phyloP scores from a whole-genome alignment of 345 rosid genomes.

The Camelina sativa region DNA sequence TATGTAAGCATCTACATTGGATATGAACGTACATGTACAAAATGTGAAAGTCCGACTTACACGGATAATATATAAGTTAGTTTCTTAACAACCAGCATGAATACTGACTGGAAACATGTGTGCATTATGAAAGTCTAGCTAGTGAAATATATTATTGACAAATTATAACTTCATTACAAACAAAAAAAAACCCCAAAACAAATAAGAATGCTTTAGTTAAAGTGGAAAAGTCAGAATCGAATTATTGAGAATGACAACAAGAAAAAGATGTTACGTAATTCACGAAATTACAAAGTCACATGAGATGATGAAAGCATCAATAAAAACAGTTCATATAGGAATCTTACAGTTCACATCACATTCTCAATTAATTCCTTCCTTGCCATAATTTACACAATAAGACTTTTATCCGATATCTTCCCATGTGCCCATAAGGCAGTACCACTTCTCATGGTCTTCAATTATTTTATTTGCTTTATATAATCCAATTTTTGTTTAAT shows the following conservation, averaged over 20 bases:
- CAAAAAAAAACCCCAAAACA: background rate
- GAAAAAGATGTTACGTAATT: slow-evolving; percentile 28
- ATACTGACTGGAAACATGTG: background rate
- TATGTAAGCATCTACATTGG: too few species aligned
- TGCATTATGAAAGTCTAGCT: slow-evolving; percentile 22
- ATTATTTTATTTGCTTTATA: slow-evolving; percentile 1
- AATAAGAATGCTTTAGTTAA: slow-evolving; percentile 28
- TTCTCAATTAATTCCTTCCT: slow-evolving; percentile 37
- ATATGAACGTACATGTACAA: too few species aligned
- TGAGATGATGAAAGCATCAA: slow-evolving; percentile 35
- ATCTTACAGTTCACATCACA: slow-evolving; percentile 40
- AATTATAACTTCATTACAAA: background rate
- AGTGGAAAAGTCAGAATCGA: slow-evolving; percentile 32
- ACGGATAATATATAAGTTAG: background rate
- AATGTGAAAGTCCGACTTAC: background rate
- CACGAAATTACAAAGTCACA: slow-evolving; percentile 39
- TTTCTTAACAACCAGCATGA: background rate
- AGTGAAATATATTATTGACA: slow-evolving; percentile 16
- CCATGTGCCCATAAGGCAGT: slow-evolving; percentile 34
- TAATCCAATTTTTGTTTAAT: background rate
- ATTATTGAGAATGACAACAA: slow-evolving; percentile 43
- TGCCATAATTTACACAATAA: slow-evolving; percentile 17
- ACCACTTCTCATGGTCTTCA: background rate
- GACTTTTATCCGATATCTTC: slow-evolving; percentile 23
- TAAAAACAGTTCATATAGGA: slow-evolving; percentile 33